Conservation (phyloP, 208 protist species). For the Trichomonas tenax region DNA sequence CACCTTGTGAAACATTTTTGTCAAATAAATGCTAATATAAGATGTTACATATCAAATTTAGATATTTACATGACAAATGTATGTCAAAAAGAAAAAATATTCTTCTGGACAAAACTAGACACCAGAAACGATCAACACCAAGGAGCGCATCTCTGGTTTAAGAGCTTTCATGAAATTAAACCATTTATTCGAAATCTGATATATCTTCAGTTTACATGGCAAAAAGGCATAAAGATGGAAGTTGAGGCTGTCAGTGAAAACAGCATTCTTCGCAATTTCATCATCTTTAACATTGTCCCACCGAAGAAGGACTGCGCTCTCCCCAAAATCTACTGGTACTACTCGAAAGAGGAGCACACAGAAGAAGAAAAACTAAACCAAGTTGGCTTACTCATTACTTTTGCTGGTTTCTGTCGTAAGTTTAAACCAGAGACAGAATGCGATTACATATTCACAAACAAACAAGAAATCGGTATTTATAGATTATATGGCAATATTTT, state of each 20-base stretch:
- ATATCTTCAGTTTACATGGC: too few relatives aligned
- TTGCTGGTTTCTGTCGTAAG: neutral
- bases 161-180: too few relatives aligned
- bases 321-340: neutral
- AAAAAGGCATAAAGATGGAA: neutral
- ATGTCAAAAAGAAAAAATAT: too few relatives aligned
- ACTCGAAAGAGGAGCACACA: neutral
- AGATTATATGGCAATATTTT: neutral
- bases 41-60: too few relatives aligned
- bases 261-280: neutral
- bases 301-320: neutral
- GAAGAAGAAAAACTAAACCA: neutral
- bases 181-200: too few relatives aligned
- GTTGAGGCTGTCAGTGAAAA: neutral
- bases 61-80: too few relatives aligned
- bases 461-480: neutral
- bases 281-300: neutral
- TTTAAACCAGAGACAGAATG: neutral
- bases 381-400: neutral
- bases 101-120: too few relatives aligned
- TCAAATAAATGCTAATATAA: too few relatives aligned
- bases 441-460: neutral
- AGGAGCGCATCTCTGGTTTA: too few relatives aligned
- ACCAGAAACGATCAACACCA: too few relatives aligned
- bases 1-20: too few relatives aligned